phyloP scores from a whole-genome alignment of 257 asterid species.

The Forsythia viridissima region DNA sequence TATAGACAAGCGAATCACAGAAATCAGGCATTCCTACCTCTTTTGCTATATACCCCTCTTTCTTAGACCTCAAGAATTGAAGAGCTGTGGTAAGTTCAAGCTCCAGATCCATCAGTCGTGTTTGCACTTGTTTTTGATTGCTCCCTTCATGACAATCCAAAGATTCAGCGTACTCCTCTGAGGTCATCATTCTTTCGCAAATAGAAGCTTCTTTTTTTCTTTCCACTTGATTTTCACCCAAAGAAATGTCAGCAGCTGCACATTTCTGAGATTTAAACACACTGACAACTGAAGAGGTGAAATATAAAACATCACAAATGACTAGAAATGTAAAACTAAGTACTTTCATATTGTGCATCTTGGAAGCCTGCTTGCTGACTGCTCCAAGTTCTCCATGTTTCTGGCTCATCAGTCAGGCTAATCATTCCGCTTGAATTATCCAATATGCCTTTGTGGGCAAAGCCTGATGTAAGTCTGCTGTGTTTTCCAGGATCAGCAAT shows the following conservation, averaged over 20 bases:
- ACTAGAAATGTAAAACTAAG: conserved; percentile 3
- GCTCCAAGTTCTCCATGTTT: conserved; percentile 78
- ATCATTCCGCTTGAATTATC: conserved; percentile 30
- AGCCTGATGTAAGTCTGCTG: conserved; percentile 24
- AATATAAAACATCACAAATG: conserved; percentile 12
- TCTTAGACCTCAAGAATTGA: conserved; percentile 52
- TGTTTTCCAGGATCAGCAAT: conserved; percentile 43
- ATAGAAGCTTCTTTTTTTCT: conserved; percentile 31
- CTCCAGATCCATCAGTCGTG: conserved; percentile 64
- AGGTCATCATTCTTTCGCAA: conserved; percentile 31
- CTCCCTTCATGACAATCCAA: conserved; percentile 30
- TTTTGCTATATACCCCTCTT: conserved; percentile 33
- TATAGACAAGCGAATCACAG: conserved; percentile 15
- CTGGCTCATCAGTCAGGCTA: conserved; percentile 49
- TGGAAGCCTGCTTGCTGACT: conserved; percentile 54
- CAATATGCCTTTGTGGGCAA: conserved; percentile 27
- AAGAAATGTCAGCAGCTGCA: conserved; percentile 87
- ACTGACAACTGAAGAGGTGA: not conserved
- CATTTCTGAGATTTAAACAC: conserved; percentile 25
- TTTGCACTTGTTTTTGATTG: conserved; percentile 41
- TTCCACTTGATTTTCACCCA: conserved; percentile 28
- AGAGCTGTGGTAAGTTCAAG: conserved; percentile 70
- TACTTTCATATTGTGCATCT: conserved; percentile 65
- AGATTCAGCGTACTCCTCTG: conserved; percentile 37
- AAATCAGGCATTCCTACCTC: conserved; percentile 45